Evolutionary conservation across 2,329 filamentous ascomycete genomes (phyloP), one percentile per base, ranked within the genome.

Genomic region (Stagonosporopsis cucurbitacearum): DNA sequence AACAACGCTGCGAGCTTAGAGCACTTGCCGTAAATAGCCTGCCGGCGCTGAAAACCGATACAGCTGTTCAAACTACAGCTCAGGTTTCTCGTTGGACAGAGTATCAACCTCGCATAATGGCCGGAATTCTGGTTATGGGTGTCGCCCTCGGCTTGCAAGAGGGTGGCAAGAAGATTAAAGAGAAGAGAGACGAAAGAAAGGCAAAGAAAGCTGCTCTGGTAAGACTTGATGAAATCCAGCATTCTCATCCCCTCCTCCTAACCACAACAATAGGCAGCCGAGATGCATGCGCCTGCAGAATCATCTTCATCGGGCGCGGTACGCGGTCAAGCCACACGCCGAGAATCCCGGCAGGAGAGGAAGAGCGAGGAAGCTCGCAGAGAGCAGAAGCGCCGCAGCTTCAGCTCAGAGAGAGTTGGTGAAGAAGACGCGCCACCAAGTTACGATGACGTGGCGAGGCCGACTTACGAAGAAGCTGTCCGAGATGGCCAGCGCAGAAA

Each of bases 141-240:
- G 51, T 68, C 9, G 64, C 62, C 15, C 57, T 68, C 8, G 66
- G 64, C 9, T 55, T 60, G 25, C 22, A 65, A 61, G 55, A 67
- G 59, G 50, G 54, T 50, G 48, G 59, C 46, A 52, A 59, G 58
- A 67, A 62, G 42, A 63, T 68, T 17, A 65, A 62, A 4, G 64
- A 67, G 1, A 68, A 66, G 33, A 58, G 61, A 47, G 55, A 66
- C 11, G 66, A 65, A 30, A 43, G 58, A 9, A 68, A 68, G 26
- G 66, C 66, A 25, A 66, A 64, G 47, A 68, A 68, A 40, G 57
- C 61, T 23, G 57, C 60, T 32, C 42, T 63, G 39, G 66, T 65
- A 62, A 22, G 42, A 37, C 20, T 35, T n/a, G 13, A 3, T 36
- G 8, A 12, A 4, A 22, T n/a, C 3, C 13, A 25, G 6, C 9